A percentile compares a stretch with the other conserved stretches of the same genome.
phyloP scores from a whole-genome alignment of 2,329 filamentous ascomycete genomes.

The Sphaerulina musiva region DNA sequence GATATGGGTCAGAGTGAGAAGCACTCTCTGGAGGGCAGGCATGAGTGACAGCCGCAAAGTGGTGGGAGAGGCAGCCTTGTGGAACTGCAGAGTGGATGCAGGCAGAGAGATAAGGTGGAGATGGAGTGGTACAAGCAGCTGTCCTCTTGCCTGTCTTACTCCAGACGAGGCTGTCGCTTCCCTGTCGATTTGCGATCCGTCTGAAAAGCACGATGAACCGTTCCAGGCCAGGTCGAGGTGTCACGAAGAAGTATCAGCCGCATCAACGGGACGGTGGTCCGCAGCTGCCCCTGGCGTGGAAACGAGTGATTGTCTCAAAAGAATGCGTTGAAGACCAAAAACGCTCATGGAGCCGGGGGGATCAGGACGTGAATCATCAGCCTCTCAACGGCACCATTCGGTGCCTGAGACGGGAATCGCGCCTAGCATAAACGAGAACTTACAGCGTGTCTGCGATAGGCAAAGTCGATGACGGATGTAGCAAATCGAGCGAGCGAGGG shows the following conservation, averaged over 20 bases:
- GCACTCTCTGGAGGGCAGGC: conserved; percentile 15
- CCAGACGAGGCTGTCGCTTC: neutral
- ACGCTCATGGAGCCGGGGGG: conserved; percentile 8
- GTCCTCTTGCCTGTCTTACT: neutral
- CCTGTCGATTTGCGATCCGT: conserved; percentile 10
- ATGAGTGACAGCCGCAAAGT: conserved; percentile 17
- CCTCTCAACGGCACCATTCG: neutral
- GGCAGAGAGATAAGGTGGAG: conserved; percentile 7
- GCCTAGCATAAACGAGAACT: neutral
- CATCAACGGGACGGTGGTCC: conserved; percentile 10
- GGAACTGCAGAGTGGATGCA: conserved; percentile 8
- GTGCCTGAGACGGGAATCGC: neutral
- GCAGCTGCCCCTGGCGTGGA: conserved; percentile 13
- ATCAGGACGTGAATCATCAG: neutral
- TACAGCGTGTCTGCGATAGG: conserved; percentile 2
- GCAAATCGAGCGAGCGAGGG: neutral
- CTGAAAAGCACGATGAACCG: conserved; percentile 11
- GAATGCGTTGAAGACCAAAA: conserved; percentile 15
- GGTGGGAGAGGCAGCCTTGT: conserved; percentile 5
- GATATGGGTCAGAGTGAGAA: neutral
- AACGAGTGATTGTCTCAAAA: conserved; percentile 12
- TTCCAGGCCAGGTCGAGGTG: conserved; percentile 8
- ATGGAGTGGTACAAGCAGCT: conserved; percentile 11
- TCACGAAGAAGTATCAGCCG: conserved; percentile 11
- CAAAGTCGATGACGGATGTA: neutral